phyloP scores from a whole-genome alignment of 2,329 filamentous ascomycete species.

The Clarireedia hainanense region DNA sequence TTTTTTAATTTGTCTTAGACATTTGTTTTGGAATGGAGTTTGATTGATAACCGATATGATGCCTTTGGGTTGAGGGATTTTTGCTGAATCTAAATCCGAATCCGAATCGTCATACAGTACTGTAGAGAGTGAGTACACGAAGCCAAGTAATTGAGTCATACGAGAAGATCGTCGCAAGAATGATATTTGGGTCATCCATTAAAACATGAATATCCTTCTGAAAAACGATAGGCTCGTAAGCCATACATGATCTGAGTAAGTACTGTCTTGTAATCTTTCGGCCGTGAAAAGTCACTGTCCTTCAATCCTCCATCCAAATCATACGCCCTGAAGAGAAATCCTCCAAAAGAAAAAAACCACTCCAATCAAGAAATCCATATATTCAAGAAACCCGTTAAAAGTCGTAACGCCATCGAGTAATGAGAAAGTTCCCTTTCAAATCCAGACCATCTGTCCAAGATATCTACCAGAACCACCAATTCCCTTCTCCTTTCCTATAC shows the following conservation, averaged over 20 bases:
- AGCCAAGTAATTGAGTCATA: no score
- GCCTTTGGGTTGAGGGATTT: no score
- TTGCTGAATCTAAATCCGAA: no score
- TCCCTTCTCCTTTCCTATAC: not conserved
- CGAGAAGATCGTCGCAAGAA: no score
- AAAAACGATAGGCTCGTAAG: no score
- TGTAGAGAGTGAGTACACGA: no score
- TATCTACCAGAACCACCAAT: not conserved
- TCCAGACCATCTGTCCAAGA: not conserved
- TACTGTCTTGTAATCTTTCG: not conserved
- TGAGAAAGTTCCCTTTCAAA: not conserved
- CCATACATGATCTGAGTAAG: no score
- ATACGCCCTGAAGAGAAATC: not conserved
- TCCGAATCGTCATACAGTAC: no score
- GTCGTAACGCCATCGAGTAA: not conserved
- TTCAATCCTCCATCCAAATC: not conserved
- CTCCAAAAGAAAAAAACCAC: not conserved
- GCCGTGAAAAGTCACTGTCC: not conserved
- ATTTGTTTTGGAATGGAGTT: no score
- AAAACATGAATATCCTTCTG: not conserved
- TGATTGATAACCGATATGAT: no score
- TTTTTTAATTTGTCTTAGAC: no score
- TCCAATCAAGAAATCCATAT: slow-evolving; percentile 1
- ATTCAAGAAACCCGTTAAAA: not conserved
- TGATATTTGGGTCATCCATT: not conserved